Base-by-base conservation (phyloP, 768 basidiomycete species). In the Agrocybe praecox region DNA sequence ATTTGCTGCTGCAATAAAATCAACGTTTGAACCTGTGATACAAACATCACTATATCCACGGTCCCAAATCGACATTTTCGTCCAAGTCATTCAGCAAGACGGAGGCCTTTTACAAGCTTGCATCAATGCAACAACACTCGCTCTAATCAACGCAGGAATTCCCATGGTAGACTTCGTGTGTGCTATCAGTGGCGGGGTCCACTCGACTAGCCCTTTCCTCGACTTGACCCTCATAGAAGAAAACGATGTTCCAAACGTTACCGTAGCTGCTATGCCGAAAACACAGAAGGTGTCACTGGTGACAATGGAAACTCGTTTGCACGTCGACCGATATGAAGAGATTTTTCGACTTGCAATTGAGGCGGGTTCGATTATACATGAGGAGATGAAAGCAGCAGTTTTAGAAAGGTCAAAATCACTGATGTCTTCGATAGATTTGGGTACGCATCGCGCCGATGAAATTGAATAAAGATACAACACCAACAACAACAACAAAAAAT, bases 21-120 rank as follows among this genome's bases (percentile, higher is more conserved):
- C 92, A 26, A 98, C 97, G 0, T 98, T 99, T 68, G 96, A 98
- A 68, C 94, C 96, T 42, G 94, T 96, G 53, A 84, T 99, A 21
- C 91, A 94, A 69, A 90, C 91, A 7, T 82, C 81, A 58, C 82
- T 99, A 46, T 98, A 97, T 74, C 96, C 96, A 19, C 88, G 97
- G 48, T 92, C 92, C 32, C 88, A 95, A 69, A 97, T 99, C 69
- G 93, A 96, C 73, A 88, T 99, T 58, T 92, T 88, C 71, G 80
- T 99, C 7, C 94, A 96, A 70, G 88, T 99, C 24, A 76, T 97
- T 36, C 92, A 97, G 63, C 91, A 95, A 68, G 97, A 99, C 65
- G 97, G 97, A 40, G 92, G 92, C 0, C 78, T 98, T 42, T 81
- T 98, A 21, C 90, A 92, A 55, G 87, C 96, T 6, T 90, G 93